These are phyloP conservation scores for Vigna angularis DNA, from an alignment of 306 rosid species.

Conservation along the genomic window DNA sequence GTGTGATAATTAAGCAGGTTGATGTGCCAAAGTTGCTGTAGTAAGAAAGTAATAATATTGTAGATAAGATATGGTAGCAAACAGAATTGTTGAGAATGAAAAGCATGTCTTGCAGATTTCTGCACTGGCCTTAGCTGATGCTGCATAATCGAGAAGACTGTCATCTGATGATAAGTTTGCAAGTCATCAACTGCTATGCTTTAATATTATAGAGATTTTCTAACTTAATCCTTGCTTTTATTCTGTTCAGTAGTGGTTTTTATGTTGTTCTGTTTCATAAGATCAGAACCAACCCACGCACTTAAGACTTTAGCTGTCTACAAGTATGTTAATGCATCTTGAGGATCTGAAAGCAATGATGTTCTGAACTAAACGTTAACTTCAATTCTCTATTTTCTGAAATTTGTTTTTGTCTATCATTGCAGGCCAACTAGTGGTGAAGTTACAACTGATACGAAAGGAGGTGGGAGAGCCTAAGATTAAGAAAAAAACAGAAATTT, in stretches of 20 bases:
- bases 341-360: background rate
- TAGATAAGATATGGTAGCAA: background rate
- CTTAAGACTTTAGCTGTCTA: constrained; percentile 4
- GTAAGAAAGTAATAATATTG: background rate
- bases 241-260: background rate
- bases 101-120: constrained; percentile 25
- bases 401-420: constrained; percentile 34
- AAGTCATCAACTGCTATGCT: constrained; percentile 9
- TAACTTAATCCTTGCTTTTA: constrained; percentile 5
- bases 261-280: constrained; percentile 16
- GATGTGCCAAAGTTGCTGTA: constrained; percentile 22
- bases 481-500: constrained; percentile 32
- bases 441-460: constrained; percentile 42
- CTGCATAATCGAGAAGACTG: constrained; percentile 18
- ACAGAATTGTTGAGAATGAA: constrained; percentile 19
- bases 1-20: constrained; percentile 23
- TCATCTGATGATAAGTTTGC: constrained; percentile 30
- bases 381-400: constrained; percentile 20
- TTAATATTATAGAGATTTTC: constrained; percentile 3
- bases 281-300: background rate
- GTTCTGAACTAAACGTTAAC: constrained; percentile 8
- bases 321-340: background rate
- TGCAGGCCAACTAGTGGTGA: constrained; percentile 66
- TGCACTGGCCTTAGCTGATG: constrained; percentile 26
- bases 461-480: constrained; percentile 35